Evolutionary conservation across 2,329 filamentous ascomycete genomes (phyloP).

Genomic region (Microcera coccophila): DNA sequence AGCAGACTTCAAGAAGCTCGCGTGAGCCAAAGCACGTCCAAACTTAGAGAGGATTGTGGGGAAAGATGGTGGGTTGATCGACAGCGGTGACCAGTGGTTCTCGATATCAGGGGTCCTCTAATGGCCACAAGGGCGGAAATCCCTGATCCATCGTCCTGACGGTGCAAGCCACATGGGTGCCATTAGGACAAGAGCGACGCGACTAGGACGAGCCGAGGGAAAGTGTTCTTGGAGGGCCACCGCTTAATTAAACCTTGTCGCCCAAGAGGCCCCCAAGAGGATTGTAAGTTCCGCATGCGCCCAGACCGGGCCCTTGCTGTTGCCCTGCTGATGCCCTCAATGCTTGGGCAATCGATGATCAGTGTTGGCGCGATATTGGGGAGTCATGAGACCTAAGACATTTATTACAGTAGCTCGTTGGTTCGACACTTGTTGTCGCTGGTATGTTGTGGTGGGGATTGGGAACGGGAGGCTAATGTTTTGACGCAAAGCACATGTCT

Average conservation of each 20-base stretch:
- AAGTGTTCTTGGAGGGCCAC: constrained; percentile 16
- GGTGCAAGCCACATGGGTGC: constrained; percentile 23
- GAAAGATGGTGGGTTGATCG: neutral
- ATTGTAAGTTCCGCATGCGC: neutral
- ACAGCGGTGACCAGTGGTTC: constrained; percentile 26
- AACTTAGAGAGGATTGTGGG: constrained; percentile 18
- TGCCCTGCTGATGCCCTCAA: neutral
- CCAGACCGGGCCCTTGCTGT: neutral
- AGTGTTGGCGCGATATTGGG: too few relatives aligned
- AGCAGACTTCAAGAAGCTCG: constrained; percentile 22
- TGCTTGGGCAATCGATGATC: neutral
- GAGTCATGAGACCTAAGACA: too few relatives aligned
- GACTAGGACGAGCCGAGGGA: neutral
- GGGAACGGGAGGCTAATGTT: neutral
- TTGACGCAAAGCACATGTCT: neutral
- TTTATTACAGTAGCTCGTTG: too few relatives aligned
- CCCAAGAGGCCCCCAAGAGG: constrained; percentile 9
- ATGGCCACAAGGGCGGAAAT: constrained; percentile 25
- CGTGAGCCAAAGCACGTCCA: constrained; percentile 3
- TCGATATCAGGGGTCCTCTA: neutral
- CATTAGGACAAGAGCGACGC: constrained; percentile 17
- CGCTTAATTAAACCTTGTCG: constrained; percentile 26
- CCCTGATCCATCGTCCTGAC: constrained; percentile 14
- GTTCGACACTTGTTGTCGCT: too few relatives aligned
- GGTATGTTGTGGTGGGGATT: too few relatives aligned